A percentile compares a stretch with the other conserved stretches of the same genome.
phyloP scores from a whole-genome alignment of 1,139 yeast species.

The Arxiozyma slooffiae region DNA sequence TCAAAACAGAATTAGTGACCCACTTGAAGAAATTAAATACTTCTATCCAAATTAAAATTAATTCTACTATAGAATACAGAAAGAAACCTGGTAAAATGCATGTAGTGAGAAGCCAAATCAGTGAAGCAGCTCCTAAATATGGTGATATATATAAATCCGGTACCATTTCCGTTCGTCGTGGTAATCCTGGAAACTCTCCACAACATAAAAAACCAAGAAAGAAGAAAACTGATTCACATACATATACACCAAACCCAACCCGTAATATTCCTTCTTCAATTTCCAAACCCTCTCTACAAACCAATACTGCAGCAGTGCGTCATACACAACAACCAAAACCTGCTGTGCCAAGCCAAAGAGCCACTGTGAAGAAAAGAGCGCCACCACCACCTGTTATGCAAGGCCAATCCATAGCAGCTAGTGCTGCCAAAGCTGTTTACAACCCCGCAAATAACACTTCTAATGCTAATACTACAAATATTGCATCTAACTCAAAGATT shows the following conservation, averaged over 20 bases:
- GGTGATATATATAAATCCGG: slow-evolving; percentile 84
- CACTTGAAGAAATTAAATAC: slow-evolving; percentile 59
- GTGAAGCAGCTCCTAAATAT: slow-evolving; percentile 48
- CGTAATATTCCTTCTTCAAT: slow-evolving; percentile 27
- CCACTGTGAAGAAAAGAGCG: slow-evolving; percentile 28
- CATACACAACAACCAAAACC: slow-evolving; percentile 9
- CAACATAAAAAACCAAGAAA: slow-evolving; percentile 63
- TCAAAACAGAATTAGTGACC: slow-evolving; percentile 84
- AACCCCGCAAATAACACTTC: slow-evolving; percentile 17
- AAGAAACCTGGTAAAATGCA: slow-evolving; percentile 86
- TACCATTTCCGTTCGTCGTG: slow-evolving; percentile 70
- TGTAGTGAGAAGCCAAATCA: slow-evolving; percentile 56
- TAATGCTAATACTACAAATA: slow-evolving; percentile 2
- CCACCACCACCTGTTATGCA: slow-evolving; percentile 29
- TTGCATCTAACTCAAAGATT: too few relatives aligned
- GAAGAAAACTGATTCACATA: slow-evolving; percentile 18
- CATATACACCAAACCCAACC: slow-evolving; percentile 5
- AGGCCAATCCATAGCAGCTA: slow-evolving; percentile 27
- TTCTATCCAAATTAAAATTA: slow-evolving; percentile 54
- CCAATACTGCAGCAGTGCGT: neutral
- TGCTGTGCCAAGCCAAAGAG: slow-evolving; percentile 27
- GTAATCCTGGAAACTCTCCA: slow-evolving; percentile 61
- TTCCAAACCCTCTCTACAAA: slow-evolving; percentile 12
- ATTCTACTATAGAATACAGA: slow-evolving; percentile 66
- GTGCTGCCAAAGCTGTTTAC: slow-evolving; percentile 33